Base-by-base conservation (phyloP, 352 stramenopile genomes). In the Peronospora belbahrii region DNA sequence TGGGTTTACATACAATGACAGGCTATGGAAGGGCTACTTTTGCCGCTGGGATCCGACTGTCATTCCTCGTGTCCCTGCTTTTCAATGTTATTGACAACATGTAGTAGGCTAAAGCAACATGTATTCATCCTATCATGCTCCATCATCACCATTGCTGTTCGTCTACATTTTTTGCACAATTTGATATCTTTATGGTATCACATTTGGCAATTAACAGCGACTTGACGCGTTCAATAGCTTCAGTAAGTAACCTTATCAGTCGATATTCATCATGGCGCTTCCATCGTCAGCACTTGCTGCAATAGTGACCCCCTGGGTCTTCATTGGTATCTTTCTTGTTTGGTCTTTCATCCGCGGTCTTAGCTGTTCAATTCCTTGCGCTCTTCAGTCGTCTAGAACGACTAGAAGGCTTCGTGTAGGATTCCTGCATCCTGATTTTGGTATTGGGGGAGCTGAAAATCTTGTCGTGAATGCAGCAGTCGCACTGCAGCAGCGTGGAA, bases 371-470 rank as follows among this genome's bases (percentile, higher is more conserved):
- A 44, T 59, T 35, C 47, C 51, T 15, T 56, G 56, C 19, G 25
- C 19, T 35, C n/a, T n/a, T 40, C 42, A 42, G 13, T 17, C 47
- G 0, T 49, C 42, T 9, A 22, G 17, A 48, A 30, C 33, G 5
- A 22, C 42, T 11, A 53, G 58, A 34, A 42, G 33, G 0, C 60
- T 85, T 33, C 77, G 67, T 14, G 74, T 98, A 27, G 83, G 91
- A n/a, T 98, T 99, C 56, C 51, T 98, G 39, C 96, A 99, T 67
- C 90, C 97, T 8, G 96, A 99, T 67, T 94, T 99, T 20, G 96
- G 96, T 32, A 98, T 99, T 44, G 96, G 96, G 43, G 95, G 95
- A 31, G 95, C 94, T 4, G 95, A 98, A 56, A 89, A 93, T 60
- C 80, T 97, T 32, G 76, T 97, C 13, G 87, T 97, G 28, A 95